A percentile compares a stretch with the other conserved stretches of the same genome.
Conservation (phyloP, 129 eudicot species). For the Cynara cardunculus region DNA sequence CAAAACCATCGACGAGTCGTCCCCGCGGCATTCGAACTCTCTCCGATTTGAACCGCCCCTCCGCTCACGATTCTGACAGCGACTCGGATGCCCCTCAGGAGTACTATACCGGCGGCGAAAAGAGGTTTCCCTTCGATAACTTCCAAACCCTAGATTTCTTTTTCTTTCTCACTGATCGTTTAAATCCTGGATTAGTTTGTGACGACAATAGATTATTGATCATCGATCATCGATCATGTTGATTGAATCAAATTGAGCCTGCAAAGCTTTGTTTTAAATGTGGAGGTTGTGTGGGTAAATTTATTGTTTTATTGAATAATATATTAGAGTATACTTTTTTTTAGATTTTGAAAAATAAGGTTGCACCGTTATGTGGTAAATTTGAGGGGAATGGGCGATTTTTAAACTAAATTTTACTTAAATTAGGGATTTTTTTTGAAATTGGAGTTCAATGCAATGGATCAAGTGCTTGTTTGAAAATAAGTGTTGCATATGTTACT, state of each 20-base stretch:
- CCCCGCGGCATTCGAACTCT: conserved; percentile 65
- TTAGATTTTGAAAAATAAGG: neutral
- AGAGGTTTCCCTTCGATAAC: conserved; percentile 36
- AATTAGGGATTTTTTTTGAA: neutral
- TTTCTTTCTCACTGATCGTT: neutral
- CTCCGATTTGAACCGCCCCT: conserved; percentile 70
- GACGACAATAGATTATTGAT: too few relatives aligned
- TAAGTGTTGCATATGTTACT: neutral
- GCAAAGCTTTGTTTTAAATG: neutral
- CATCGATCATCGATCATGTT: neutral
- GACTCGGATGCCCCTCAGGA: conserved; percentile 69
- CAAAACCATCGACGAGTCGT: conserved; percentile 55
- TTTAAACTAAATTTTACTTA: neutral
- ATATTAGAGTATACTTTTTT: neutral
- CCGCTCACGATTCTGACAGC: conserved; percentile 59
- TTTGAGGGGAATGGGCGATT: neutral
- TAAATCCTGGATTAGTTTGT: too few relatives aligned
- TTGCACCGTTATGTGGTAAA: neutral
- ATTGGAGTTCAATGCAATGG: neutral
- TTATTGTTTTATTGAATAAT: neutral
- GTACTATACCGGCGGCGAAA: conserved; percentile 70
- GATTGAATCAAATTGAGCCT: neutral
- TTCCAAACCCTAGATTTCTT: conserved; percentile 16
- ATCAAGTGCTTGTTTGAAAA: neutral
- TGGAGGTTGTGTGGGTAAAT: too few relatives aligned